Evolutionary conservation across 345 rosid species (phyloP).

Genomic region (thale cress (Arabidopsis thaliana)): TAIR10.1 NC_003071.7:11132001-11132500

Average conservation of each 20-base stretch:
- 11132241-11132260: slow-evolving; percentile 67
- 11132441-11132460: slow-evolving; percentile 96
- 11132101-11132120: slow-evolving; percentile 64
- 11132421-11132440: slow-evolving; percentile 88
- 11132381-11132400: slow-evolving; percentile 82
- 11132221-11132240: slow-evolving; percentile 82
- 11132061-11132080: slow-evolving; percentile 63
- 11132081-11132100: slow-evolving; percentile 61
- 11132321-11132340: slow-evolving; percentile 80
- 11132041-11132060: slow-evolving; percentile 78
- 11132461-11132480: slow-evolving; percentile 96
- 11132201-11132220: slow-evolving; percentile 76
- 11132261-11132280: slow-evolving; percentile 92
- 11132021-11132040: slow-evolving; percentile 80
- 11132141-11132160: slow-evolving; percentile 85
- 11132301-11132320: slow-evolving; percentile 86
- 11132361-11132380: slow-evolving; percentile 91
- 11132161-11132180: slow-evolving; percentile 80
- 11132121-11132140: slow-evolving; percentile 65
- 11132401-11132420: slow-evolving; percentile 88
- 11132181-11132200: slow-evolving; percentile 86
- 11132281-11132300: slow-evolving; percentile 98
- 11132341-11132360: slow-evolving; percentile 88
- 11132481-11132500: slow-evolving; percentile 95
- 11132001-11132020: slow-evolving; percentile 61